Conservation (phyloP, 225 moss, liverwort and hornwort species). For the Sphagnum contortum region DNA sequence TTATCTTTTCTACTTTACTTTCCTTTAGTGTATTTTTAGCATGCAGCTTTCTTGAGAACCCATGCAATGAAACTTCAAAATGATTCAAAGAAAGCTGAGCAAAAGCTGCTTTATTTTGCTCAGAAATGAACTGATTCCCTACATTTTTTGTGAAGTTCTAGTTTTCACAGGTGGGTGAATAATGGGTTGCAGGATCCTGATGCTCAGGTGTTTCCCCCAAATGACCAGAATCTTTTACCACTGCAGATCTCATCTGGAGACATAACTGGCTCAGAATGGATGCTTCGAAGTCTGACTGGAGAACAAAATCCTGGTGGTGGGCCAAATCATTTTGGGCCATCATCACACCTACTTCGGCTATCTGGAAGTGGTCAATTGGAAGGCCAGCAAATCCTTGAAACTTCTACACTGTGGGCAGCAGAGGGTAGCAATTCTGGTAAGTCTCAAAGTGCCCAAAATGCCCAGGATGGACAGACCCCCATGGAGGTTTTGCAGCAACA, state of each 20-base stretch:
- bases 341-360: slow-evolving; percentile 29
- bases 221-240: slow-evolving; percentile 58
- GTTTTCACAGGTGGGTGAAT: too few species aligned
- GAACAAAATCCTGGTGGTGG: slow-evolving; percentile 28
- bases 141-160: too few species aligned
- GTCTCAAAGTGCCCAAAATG: slow-evolving; percentile 23
- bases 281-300: slow-evolving; percentile 48
- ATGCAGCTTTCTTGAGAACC: too few species aligned
- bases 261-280: slow-evolving; percentile 69
- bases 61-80: too few species aligned
- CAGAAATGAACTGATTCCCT: too few species aligned
- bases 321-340: slow-evolving; percentile 33
- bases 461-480: slow-evolving; percentile 13
- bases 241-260: slow-evolving; percentile 48
- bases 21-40: too few species aligned
- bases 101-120: too few species aligned
- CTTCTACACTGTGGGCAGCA: slow-evolving; percentile 27
- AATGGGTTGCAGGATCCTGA: slow-evolving; percentile 32
- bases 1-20: too few species aligned
- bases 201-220: slow-evolving; percentile 55
- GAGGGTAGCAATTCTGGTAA: slow-evolving; percentile 11
- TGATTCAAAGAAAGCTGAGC: too few species aligned
- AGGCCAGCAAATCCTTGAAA: slow-evolving; percentile 63
- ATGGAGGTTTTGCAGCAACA: slow-evolving; percentile 84
- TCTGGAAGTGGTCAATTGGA: slow-evolving; percentile 39